Percentiles rank a stretch among this genome's conserved stretches.
Evolutionary conservation across 2,329 filamentous ascomycete genomes (phyloP).

Genomic region (Talaromyces sp.): DNA sequence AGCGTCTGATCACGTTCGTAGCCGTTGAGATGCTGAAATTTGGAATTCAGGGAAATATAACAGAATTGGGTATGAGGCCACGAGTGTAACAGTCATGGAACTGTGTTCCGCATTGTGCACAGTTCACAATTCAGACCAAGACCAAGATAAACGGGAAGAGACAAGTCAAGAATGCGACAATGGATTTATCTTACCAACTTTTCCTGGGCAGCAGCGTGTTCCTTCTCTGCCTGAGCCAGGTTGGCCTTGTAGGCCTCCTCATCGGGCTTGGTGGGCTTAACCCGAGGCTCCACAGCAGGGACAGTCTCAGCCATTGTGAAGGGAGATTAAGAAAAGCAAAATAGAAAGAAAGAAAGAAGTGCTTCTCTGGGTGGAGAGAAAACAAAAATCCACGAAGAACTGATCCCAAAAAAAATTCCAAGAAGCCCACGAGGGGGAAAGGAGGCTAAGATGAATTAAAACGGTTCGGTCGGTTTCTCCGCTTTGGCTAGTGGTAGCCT

Average conservation of each 20-base stretch:
- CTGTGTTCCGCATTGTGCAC: neutral
- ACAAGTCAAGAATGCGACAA: slow-evolving; percentile 2
- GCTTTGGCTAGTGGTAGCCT: slow-evolving; percentile 23
- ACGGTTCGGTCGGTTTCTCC: slow-evolving; percentile 32
- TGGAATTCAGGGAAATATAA: neutral
- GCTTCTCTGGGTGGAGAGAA: slow-evolving; percentile 3
- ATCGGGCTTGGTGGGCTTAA: slow-evolving; percentile 82
- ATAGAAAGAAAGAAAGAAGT: slow-evolving; percentile 13
- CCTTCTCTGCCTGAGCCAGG: slow-evolving; percentile 82
- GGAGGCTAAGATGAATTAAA: slow-evolving; percentile 25
- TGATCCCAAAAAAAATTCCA: neutral
- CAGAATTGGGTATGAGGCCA: slow-evolving; percentile 6
- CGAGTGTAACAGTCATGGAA: neutral
- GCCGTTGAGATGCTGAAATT: neutral
- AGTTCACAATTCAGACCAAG: neutral
- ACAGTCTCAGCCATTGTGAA: slow-evolving; percentile 38
- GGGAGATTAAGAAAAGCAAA: slow-evolving; percentile 15
- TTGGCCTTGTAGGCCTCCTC: slow-evolving; percentile 80
- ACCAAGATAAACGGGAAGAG: neutral
- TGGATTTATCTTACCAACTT: slow-evolving; percentile 57
- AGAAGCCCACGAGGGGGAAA: slow-evolving; percentile 24
- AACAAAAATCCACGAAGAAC: slow-evolving; percentile 11
- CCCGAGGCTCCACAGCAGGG: slow-evolving; percentile 42
- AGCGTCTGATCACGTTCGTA: slow-evolving; percentile 10
- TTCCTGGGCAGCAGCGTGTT: slow-evolving; percentile 75